Evolutionary conservation across 2,329 filamentous ascomycete species (phyloP).

Genomic region (Dendryphion nanum): DNA sequence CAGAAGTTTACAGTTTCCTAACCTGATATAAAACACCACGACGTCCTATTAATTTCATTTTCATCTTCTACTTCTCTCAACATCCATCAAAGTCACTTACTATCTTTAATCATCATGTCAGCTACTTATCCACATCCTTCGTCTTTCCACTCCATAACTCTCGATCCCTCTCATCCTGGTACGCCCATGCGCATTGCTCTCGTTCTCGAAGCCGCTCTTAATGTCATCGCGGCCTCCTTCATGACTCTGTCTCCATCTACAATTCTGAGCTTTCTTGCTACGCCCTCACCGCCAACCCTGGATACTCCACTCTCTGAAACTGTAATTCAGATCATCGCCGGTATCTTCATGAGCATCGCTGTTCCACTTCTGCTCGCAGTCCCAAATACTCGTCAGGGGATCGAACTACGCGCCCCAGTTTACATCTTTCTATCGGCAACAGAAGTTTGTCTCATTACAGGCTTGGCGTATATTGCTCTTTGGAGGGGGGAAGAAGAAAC

Average conservation of each 20-base stretch:
- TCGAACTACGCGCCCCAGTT: constrained; percentile 13
- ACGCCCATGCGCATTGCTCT: constrained; percentile 23
- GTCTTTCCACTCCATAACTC: background rate
- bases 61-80: too few species aligned
- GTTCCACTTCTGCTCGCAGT: constrained; percentile 23
- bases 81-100: too few species aligned
- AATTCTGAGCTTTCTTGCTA: constrained; percentile 17
- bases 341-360: constrained; percentile 17
- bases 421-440: constrained; percentile 20
- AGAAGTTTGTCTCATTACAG: constrained; percentile 22
- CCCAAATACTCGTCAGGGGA: constrained; percentile 17
- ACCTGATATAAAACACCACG: too few species aligned
- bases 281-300: constrained; percentile 15
- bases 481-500: too few species aligned
- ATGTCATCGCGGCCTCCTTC: constrained; percentile 13
- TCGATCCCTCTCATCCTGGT: constrained; percentile 7
- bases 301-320: constrained; percentile 18
- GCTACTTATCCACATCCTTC: constrained; percentile 4
- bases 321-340: constrained; percentile 21
- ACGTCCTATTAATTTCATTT: too few species aligned
- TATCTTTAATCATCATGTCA: too few species aligned
- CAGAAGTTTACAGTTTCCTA: too few species aligned
- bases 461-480: too few species aligned
- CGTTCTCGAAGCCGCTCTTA: constrained; percentile 19
- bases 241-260: constrained; percentile 19